Base-by-base conservation (phyloP, 805 yeast genomes). In the Saturnispora galanensis region DNA sequence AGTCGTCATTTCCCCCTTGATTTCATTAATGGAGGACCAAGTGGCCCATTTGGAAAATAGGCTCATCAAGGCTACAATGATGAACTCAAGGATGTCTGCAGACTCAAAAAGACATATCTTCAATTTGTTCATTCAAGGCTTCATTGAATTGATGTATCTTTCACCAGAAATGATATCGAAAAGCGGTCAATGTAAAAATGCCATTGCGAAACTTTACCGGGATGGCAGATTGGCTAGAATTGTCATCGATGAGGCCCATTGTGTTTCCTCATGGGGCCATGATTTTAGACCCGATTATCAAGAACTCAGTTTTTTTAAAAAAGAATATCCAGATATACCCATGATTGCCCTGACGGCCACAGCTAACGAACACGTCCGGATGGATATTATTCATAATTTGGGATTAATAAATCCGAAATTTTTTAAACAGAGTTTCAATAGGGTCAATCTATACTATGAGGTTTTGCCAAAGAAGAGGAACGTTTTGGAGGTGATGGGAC, bases 261-360 rank as follows among this genome's bases (percentile, higher is more conserved):
- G 98, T 71, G 95, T 93, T 38, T 86, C 96, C 42, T 83, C 94
- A 10, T 93, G 98, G 98, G 98, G 98, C 16, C 98, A 93, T 63
- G 98, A 93, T 63, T 93, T 93, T 62, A 71, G 98, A 42, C 97
- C 97, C 0, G 97, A 93, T 62, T 93, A 93, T 65, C 85, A 88
- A 55, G 83, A 81, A 10, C 69, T 93, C 57, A 76, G 78, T 31
- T 73, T 71, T 51, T 84, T 93, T 62, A 87, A 87, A 56, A 62
- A 66, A 15, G 73, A 76, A 40, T 93, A 74, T 57, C 94, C 95
- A 0, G 73, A 73, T 42, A 77, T 87, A 5, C 98, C 98, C 1
- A 69, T 93, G 49, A 88, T 93, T 87, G 98, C 97, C 0, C 69
- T 93, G 47, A 93, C 98, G 0, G 98, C 97, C 0, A 93, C 98